Percentiles rank a stretch among this genome's conserved stretches.
These are phyloP conservation scores for Pseudogymnoascus sp. DNA, from an alignment of 2,329 filamentous ascomycete genomes.

Conservation along the genomic window DNA sequence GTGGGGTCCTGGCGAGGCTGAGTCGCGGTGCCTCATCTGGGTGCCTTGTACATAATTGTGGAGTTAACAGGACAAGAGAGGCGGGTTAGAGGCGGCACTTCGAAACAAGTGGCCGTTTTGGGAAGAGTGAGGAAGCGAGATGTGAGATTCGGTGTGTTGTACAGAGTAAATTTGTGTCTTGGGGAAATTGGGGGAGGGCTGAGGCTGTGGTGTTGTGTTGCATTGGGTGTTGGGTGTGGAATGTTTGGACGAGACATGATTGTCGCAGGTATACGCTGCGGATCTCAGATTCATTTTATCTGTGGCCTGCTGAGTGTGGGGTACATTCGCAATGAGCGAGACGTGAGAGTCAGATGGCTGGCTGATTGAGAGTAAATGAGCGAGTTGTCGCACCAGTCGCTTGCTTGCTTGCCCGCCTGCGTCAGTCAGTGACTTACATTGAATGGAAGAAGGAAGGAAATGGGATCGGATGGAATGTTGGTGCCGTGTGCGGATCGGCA, in stretches of 20 bases:
- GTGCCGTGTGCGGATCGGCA: background rate
- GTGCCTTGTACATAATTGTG: too few species aligned
- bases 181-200: background rate
- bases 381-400: background rate
- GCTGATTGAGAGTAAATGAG: background rate
- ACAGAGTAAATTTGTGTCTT: background rate
- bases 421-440: background rate
- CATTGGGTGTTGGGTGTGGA: background rate
- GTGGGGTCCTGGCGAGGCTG: background rate
- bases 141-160: background rate
- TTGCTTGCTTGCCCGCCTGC: background rate
- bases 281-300: background rate
- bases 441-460: background rate
- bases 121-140: background rate
- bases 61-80: too few species aligned
- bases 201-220: too few species aligned
- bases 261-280: background rate
- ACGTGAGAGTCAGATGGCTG: background rate
- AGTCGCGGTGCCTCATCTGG: background rate
- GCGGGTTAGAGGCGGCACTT: background rate
- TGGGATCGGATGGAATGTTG: background rate
- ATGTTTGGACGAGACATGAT: conserved; percentile 1
- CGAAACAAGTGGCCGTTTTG: background rate
- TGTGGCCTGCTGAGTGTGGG: background rate
- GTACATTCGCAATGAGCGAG: background rate